Evolutionary conservation across 129 eudicot species (phyloP).

Genomic region (Daucus carota): DH1_v3.0 NC_030381.2:41541501-41542000

Average conservation of each 20-base stretch:
- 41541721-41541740: not conserved
- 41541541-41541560: constrained; percentile 2
- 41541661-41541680: not conserved
- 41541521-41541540: constrained; percentile 59
- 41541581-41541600: not conserved
- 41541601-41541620: not conserved
- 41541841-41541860: too few species aligned
- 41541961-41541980: too few species aligned
- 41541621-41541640: not conserved
- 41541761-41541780: not conserved
- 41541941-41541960: too few species aligned
- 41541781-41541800: not conserved
- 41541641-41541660: not conserved
- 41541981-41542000: too few species aligned
- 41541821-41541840: not conserved
- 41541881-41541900: too few species aligned
- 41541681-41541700: not conserved
- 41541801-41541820: not conserved
- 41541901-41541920: too few species aligned
- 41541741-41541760: not conserved
- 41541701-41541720: too few species aligned
- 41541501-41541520: constrained; percentile 99
- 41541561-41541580: not conserved
- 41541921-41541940: too few species aligned
- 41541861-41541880: too few species aligned